Evolutionary conservation across 768 basidiomycete species (phyloP).

Genomic region (Rhodotorula babjevae): DNA sequence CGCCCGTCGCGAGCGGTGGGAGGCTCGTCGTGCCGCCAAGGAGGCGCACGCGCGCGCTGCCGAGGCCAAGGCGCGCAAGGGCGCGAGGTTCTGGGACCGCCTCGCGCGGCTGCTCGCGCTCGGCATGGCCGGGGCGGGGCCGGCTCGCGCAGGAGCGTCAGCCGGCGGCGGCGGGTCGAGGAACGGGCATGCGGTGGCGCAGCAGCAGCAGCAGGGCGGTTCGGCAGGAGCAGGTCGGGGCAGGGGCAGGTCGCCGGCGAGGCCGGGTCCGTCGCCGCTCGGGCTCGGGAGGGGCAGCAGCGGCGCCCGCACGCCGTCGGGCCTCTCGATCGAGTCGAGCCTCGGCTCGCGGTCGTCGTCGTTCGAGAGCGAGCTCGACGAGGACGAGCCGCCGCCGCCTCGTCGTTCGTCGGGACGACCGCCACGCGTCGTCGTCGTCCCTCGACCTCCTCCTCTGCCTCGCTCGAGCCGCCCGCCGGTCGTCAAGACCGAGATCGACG

Average conservation of each 20-base stretch:
- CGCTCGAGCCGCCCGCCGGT: neutral
- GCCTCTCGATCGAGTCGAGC: neutral
- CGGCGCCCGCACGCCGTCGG: neutral
- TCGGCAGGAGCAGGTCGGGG: neutral
- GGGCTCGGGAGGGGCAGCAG: neutral
- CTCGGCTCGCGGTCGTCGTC: neutral
- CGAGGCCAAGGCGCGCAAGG: neutral
- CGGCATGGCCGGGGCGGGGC: neutral
- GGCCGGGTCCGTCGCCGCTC: neutral
- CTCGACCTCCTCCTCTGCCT: neutral
- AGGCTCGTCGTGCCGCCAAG: neutral
- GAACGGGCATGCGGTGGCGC: neutral
- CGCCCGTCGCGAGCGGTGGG: constrained; percentile 12
- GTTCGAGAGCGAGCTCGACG: neutral
- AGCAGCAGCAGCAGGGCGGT: neutral
- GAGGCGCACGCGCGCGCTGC: neutral
- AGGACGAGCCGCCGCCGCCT: neutral
- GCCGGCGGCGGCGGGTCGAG: neutral
- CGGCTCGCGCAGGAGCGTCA: neutral
- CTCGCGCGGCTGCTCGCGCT: neutral
- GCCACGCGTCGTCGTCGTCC: neutral
- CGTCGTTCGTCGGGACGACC: neutral
- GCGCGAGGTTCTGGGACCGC: constrained; percentile 8
- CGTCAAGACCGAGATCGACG: constrained; percentile 16
- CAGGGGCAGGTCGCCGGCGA: neutral